These are phyloP conservation scores for Coprinopsis sp. DNA, from an alignment of 768 basidiomycete genomes.

Conservation along the genomic window DNA sequence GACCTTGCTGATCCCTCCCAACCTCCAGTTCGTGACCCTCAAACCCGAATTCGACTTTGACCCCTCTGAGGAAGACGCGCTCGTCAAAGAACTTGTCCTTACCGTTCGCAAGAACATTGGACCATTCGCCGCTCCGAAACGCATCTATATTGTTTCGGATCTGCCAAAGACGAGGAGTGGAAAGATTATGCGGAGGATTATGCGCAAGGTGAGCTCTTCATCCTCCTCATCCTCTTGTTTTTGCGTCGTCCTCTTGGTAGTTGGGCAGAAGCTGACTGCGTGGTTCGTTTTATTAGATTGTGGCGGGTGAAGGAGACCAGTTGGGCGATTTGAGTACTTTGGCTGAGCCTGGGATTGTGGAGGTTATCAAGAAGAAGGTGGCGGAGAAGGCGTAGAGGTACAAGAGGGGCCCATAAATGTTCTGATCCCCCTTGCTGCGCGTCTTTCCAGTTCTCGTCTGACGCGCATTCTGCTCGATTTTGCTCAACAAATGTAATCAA, in stretches of 20 bases:
- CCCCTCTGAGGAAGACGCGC: constrained; percentile 57
- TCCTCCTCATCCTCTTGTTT: too few species aligned
- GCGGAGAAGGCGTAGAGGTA: constrained; percentile 32
- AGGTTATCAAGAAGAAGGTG: constrained; percentile 78
- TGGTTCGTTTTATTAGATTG: too few species aligned
- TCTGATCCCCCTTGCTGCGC: too few species aligned
- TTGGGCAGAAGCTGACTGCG: too few species aligned
- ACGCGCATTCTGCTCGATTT: too few species aligned
- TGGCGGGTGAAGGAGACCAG: constrained; percentile 90
- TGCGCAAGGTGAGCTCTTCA: too few species aligned
- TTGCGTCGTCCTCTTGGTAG: too few species aligned
- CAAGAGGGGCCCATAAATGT: too few species aligned
- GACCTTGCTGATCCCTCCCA: too few species aligned
- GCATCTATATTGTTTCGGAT: constrained; percentile 76
- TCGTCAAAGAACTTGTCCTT: constrained; percentile 84
- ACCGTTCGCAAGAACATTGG: constrained; percentile 98
- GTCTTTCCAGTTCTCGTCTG: too few species aligned
- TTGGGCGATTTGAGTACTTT: constrained; percentile 93
- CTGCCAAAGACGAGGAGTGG: constrained; percentile 94
- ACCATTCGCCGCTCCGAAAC: constrained; percentile 96
- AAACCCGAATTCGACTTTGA: constrained; percentile 91
- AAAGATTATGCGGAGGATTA: constrained; percentile 95
- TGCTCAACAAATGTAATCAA: too few species aligned
- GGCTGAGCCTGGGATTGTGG: constrained; percentile 84
- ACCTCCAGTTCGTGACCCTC: constrained; percentile 92